These are phyloP conservation scores for Magnusiomyces tetraspermus DNA, from an alignment of 1,139 yeast species.

Conservation along the genomic window DNA sequence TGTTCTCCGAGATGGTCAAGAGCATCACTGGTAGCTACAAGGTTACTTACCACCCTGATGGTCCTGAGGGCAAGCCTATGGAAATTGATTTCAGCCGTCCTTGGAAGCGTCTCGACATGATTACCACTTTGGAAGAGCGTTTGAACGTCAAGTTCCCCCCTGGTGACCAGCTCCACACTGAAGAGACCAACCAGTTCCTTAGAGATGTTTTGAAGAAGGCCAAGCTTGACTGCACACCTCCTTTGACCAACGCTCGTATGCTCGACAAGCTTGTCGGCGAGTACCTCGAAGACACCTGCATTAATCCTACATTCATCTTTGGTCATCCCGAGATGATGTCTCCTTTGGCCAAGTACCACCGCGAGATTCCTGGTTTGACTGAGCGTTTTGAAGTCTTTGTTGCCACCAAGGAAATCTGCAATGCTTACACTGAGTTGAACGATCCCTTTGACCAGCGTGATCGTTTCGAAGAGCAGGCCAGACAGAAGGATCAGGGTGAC, in stretches of 20 bases:
- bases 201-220: constrained; percentile 67
- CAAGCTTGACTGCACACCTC: constrained; percentile 89
- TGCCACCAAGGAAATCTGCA: constrained; percentile 96
- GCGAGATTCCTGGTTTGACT: constrained; percentile 87
- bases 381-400: constrained; percentile 98
- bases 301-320: constrained; percentile 94
- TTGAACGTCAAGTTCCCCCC: constrained; percentile 88
- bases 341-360: constrained; percentile 93
- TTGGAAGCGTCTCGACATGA: constrained; percentile 98
- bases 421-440: constrained; percentile 97
- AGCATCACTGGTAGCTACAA: constrained; percentile 83
- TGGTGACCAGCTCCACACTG: constrained; percentile 90
- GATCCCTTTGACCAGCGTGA: constrained; percentile 98
- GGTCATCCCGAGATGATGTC: constrained; percentile 99
- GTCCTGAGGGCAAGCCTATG: constrained; percentile 67
- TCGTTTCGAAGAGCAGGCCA: constrained; percentile 97
- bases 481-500: constrained; percentile 97
- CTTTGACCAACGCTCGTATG: constrained; percentile 97
- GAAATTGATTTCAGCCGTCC: constrained; percentile 89
- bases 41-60: constrained; percentile 81
- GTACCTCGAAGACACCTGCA: constrained; percentile 73
- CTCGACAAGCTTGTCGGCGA: constrained; percentile 96
- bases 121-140: constrained; percentile 83
- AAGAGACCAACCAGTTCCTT: constrained; percentile 85
- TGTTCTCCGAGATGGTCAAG: constrained; percentile 96